Evolutionary conservation across 2,329 filamentous ascomycete species (phyloP), one percentile per base, ranked within the genome.

Genomic region (Bretziella fagacearum): DNA sequence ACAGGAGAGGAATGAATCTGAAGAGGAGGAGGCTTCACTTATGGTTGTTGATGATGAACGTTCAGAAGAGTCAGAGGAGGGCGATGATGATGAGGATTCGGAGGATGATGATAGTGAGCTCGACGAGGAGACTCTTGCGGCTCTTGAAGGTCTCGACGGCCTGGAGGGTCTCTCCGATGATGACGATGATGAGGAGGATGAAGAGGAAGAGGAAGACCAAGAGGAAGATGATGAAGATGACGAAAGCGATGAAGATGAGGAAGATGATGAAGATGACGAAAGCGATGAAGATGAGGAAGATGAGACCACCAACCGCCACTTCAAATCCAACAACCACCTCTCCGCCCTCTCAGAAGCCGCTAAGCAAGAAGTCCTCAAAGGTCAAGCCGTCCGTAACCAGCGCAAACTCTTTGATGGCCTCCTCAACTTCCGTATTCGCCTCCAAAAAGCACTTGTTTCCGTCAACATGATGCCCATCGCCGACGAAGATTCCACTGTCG

Each of bases 391-490:
- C 30, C 89, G 86, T 56, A 69, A 78, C 49, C 91, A 98, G 63
- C 77, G 86, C 44, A 80, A 79, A 52, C 77, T 80, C 1, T 98
- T 94, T 57, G 89, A 96, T 55, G 76, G 83, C 0, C 73, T 96
- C 1, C 71, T 98, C 26, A 93, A 94, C 63, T 74, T 86, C 11
- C 79, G 91, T 17, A 95, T 98, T 57, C 83, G 89, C 51, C 65
- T 98, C 15, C 93, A 98, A 61, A 96, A 95, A 61, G 85, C 84
- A 1, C 65, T 98, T 11, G 73, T 91, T 13, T 79, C 83, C 0
- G 74, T 80, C 22, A 95, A 95, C 60, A 81, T 85, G 1, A 68
- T 93, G 33, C 61, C 70, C 13, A 63, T 69, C 1, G 61, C 61
- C 11, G 54, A 57, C 4, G 58, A 57, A 59, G 51, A 57, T 53